Evolutionary conservation across 805 yeast genomes (phyloP), one percentile per base, ranked within the genome.

Genomic region (Wickerhamiella nectarea): DNA sequence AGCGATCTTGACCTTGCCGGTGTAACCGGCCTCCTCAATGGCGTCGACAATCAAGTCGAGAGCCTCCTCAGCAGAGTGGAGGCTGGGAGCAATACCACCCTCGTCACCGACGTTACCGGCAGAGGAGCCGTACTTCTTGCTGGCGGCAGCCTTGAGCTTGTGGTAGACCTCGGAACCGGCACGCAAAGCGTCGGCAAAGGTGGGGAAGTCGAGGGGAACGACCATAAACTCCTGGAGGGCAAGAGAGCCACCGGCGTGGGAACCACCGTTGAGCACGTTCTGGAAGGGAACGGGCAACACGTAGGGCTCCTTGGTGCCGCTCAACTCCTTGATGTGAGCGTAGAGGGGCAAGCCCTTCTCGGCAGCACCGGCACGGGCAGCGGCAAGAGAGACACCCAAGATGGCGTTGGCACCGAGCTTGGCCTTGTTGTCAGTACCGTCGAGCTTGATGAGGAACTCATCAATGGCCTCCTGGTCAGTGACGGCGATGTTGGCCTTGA

Each of bases 31-130:
- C 57, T 71, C 68, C 66, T 78, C 83, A 66, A 91, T 89, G 63
- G 98, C 85, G 55, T 69, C 80, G 58, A 76, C 74, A 67, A 89
- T 85, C 68, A 89, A 79, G 74, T 91, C 96, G 56, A 89, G 74
- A 59, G 97, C 98, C 78, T 89, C 97, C 69, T 77, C 83, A 65
- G 98, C 89, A 59, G 95, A 76, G 56, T 80, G 75, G 57, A 91
- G 79, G 70, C 86, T 84, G 70, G 98, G 98, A 61, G 98, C 98
- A 74, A 89, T 95, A 79, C 98, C 98, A 81, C 98, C 98, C 77
- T 89, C 98, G 71, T 89, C 98, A 78, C 98, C 98, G 66, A 89
- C 98, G 74, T 89, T 89, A 72, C 95, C 97, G 62, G 98, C 98
- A 52, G 94, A 80, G 64, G 84, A 80, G 66, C 98, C 98, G 80